Evolutionary conservation across 2,329 filamentous ascomycete genomes (phyloP).

Genomic region (Fusarium cyanostomum): DNA sequence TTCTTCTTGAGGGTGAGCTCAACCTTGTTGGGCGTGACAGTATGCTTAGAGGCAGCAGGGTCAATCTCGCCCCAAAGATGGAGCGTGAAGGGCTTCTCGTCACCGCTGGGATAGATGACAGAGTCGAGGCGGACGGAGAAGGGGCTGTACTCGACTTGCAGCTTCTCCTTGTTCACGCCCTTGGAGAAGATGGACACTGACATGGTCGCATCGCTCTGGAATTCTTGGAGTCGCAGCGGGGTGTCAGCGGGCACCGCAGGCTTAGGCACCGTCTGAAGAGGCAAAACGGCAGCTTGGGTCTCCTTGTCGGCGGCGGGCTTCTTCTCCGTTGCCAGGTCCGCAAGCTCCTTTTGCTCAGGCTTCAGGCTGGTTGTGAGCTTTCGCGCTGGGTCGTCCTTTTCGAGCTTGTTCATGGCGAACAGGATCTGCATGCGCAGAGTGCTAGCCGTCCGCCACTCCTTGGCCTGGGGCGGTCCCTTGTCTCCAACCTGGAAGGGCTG

Average conservation of each 20-base stretch:
- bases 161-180: constrained; percentile 52
- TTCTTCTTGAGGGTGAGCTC: constrained; percentile 79
- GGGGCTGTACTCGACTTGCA: constrained; percentile 50
- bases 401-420: constrained; percentile 54
- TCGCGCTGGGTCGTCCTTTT: constrained; percentile 55
- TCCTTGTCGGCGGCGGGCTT: neutral
- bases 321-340: constrained; percentile 15
- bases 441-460: constrained; percentile 54
- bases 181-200: constrained; percentile 56
- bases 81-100: constrained; percentile 69
- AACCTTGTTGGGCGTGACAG: constrained; percentile 79
- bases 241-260: constrained; percentile 36
- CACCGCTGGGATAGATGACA: constrained; percentile 56
- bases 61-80: constrained; percentile 74
- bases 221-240: constrained; percentile 47
- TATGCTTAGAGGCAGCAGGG: constrained; percentile 65
- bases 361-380: constrained; percentile 53
- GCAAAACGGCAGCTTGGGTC: neutral
- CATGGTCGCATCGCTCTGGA: constrained; percentile 49
- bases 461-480: constrained; percentile 16
- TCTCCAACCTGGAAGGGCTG: constrained; percentile 3
- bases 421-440: constrained; percentile 60
- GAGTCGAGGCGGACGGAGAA: constrained; percentile 42
- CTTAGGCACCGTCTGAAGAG: constrained; percentile 17
- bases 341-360: constrained; percentile 47